phyloP scores from a whole-genome alignment of 257 asterid genomes.

The Ilex asprella region DNA sequence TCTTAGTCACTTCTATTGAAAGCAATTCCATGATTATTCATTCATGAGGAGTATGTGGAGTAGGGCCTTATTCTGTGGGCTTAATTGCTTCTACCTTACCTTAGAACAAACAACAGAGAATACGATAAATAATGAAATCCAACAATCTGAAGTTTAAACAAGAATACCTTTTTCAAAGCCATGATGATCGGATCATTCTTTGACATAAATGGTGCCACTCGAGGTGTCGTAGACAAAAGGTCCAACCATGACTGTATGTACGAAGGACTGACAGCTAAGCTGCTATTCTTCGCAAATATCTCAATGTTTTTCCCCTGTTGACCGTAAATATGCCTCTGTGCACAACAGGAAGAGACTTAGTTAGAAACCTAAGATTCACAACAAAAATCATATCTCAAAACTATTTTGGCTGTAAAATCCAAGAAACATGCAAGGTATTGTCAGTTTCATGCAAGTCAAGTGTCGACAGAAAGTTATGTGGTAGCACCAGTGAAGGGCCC shows the following conservation, averaged over 20 bases:
- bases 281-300: constrained; percentile 75
- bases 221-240: constrained; percentile 76
- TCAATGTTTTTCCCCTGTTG: constrained; percentile 51
- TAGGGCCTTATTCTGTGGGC: no score
- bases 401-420: not conserved
- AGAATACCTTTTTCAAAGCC: constrained; percentile 73
- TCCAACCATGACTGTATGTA: constrained; percentile 76
- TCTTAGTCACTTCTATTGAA: no score
- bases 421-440: not conserved
- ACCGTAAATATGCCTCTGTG: constrained; percentile 77
- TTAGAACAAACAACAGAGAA: not conserved
- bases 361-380: not conserved
- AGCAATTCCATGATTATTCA: no score
- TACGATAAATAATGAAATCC: no score
- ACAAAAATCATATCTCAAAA: not conserved
- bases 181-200: constrained; percentile 62
- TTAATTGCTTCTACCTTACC: not conserved
- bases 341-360: constrained; percentile 14
- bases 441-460: no score
- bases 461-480: no score
- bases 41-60: no score
- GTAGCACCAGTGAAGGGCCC: no score
- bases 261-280: constrained; percentile 78
- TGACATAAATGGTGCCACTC: constrained; percentile 75
- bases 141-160: not conserved